Evolutionary conservation across 371 early-diverging fungal genomes (phyloP).

Genomic region (Hamiltosporidium tvaerminnensis): DNA sequence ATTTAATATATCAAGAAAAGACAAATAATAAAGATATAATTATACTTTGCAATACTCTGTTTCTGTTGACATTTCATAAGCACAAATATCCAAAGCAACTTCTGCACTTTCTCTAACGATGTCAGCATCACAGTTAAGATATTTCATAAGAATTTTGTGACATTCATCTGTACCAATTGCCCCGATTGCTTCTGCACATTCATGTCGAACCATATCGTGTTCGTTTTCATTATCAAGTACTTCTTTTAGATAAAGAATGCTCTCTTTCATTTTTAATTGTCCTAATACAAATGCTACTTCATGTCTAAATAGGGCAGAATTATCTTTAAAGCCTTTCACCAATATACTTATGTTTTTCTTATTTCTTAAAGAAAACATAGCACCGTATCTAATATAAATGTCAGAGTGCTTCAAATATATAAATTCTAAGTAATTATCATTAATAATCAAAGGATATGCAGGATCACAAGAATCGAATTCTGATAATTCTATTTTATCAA

Average conservation of each 20-base stretch:
- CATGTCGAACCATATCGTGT: constrained; percentile 89
- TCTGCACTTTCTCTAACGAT: constrained; percentile 84
- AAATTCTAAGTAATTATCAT: not conserved
- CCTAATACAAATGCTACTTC: constrained; percentile 94
- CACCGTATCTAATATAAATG: constrained; percentile 64
- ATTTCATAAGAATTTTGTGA: constrained; percentile 60
- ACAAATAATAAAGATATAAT: too few relatives aligned
- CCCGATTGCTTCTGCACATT: constrained; percentile 97
- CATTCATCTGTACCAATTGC: constrained; percentile 80
- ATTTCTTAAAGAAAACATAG: constrained; percentile 91
- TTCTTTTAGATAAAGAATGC: constrained; percentile 66
- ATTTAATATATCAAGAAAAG: too few relatives aligned
- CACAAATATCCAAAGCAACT: constrained; percentile 88
- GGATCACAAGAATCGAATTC: constrained; percentile 46
- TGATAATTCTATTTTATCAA: constrained; percentile 14
- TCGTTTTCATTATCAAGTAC: constrained; percentile 60
- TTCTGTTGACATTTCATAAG: constrained; percentile 62
- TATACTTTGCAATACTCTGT: constrained; percentile 43
- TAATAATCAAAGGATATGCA: constrained; percentile 25
- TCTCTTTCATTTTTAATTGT: constrained; percentile 76
- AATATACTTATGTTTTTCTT: constrained; percentile 68
- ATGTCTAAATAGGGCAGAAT: constrained; percentile 73
- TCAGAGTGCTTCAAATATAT: not conserved
- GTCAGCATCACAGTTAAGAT: constrained; percentile 60
- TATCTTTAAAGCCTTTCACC: constrained; percentile 62